Conservation (phyloP, 129 eudicot species). For the Heracleum sosnowskyi region DNA sequence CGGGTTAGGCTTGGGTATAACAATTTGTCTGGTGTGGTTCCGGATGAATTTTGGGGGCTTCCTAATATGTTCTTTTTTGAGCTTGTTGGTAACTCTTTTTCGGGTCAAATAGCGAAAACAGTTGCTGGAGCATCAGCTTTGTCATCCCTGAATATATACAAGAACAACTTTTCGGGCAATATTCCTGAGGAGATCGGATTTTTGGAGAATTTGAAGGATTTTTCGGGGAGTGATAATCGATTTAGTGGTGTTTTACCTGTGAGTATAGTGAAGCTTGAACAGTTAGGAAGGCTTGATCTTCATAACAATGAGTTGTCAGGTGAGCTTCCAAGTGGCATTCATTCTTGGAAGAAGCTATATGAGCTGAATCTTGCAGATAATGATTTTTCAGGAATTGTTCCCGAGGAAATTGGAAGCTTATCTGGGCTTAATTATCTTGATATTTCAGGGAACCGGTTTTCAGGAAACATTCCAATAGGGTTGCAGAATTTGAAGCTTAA, state of each 20-base stretch:
- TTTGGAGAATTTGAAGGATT: constrained; percentile 40
- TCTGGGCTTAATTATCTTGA: constrained; percentile 69
- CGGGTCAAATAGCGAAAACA: constrained; percentile 58
- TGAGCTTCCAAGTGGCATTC: constrained; percentile 40
- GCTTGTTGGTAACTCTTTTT: constrained; percentile 49
- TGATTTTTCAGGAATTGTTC: constrained; percentile 50
- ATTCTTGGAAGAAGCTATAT: constrained; percentile 51
- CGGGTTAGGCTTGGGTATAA: constrained; percentile 69
- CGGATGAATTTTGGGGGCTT: constrained; percentile 75
- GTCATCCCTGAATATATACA: constrained; percentile 45
- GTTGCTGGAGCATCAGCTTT: constrained; percentile 68
- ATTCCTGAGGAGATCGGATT: constrained; percentile 69
- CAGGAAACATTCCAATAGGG: constrained; percentile 53
- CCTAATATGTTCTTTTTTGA: constrained; percentile 67
- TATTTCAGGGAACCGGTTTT: constrained; percentile 49
- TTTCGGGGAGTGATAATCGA: constrained; percentile 41
- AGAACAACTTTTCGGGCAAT: constrained; percentile 47
- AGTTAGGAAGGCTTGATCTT: constrained; percentile 73
- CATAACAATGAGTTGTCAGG: constrained; percentile 57
- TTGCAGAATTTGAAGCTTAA: constrained; percentile 74
- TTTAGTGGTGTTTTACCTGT: constrained; percentile 52
- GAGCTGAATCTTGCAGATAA: constrained; percentile 67
- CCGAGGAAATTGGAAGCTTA: constrained; percentile 55
- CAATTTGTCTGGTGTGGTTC: constrained; percentile 63
- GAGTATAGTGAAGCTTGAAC: constrained; percentile 54